Evolutionary conservation across 192 early-diverging fungal species (phyloP).

Genomic region (Martensiomyces pterosporus): DNA sequence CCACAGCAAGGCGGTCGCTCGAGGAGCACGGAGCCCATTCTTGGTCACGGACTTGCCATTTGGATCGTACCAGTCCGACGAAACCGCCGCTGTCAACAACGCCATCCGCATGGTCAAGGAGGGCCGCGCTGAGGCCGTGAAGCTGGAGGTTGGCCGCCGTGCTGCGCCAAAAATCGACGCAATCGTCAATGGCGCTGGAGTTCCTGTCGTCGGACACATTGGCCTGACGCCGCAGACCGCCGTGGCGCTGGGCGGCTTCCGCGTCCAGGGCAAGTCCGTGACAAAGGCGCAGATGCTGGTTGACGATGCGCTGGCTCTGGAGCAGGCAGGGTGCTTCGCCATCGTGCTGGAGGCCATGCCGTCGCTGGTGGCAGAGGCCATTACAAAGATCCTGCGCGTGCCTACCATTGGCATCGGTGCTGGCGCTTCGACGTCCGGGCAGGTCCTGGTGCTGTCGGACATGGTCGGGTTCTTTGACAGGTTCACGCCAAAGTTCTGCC

Average conservation of each 20-base stretch:
- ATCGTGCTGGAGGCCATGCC: constrained; percentile 93
- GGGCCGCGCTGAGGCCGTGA: constrained; percentile 89
- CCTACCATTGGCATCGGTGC: constrained; percentile 99
- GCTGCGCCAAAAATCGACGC: constrained; percentile 71
- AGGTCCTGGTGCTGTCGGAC: constrained; percentile 91
- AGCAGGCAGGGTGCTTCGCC: constrained; percentile 86
- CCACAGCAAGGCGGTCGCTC: constrained; percentile 84
- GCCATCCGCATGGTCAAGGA: constrained; percentile 85
- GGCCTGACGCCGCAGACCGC: constrained; percentile 94
- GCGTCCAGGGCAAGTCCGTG: constrained; percentile 86
- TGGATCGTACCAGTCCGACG: constrained; percentile 82
- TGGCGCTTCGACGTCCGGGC: constrained; percentile 80
- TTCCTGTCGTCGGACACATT: constrained; percentile 93
- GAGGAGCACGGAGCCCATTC: constrained; percentile 75
- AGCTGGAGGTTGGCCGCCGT: constrained; percentile 91
- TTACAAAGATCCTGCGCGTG: constrained; percentile 71
- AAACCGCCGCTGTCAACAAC: constrained; percentile 70
- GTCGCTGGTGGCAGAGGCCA: constrained; percentile 76
- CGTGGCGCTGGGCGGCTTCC: constrained; percentile 82
- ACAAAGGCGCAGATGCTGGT: constrained; percentile 70
- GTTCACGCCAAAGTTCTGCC: constrained; percentile 92
- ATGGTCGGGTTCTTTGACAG: constrained; percentile 89
- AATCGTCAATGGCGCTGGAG: constrained; percentile 76
- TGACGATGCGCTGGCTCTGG: constrained; percentile 83
- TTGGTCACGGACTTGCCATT: constrained; percentile 88